Conservation (phyloP, 2,329 filamentous ascomycete genomes). For the Diaporthe capsici region DNA sequence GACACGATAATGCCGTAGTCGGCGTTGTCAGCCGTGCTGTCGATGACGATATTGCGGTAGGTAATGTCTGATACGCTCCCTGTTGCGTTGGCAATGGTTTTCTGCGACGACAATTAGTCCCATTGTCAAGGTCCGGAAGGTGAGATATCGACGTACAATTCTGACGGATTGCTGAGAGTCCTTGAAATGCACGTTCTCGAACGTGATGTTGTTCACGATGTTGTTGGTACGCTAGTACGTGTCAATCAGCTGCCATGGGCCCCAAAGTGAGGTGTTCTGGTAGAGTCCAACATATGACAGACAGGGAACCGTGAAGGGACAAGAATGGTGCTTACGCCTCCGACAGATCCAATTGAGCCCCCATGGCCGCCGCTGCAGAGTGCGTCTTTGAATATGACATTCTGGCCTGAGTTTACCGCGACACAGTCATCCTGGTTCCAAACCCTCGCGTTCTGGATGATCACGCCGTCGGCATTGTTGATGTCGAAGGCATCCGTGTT, state of each 20-base stretch:
- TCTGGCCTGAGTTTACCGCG: constrained; percentile 68
- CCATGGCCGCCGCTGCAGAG: constrained; percentile 69
- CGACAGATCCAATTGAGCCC: constrained; percentile 72
- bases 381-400: constrained; percentile 57
- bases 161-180: constrained; percentile 56
- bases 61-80: constrained; percentile 66
- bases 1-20: constrained; percentile 70
- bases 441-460: constrained; percentile 64
- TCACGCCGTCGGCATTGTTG: constrained; percentile 60
- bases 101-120: constrained; percentile 61
- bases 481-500: constrained; percentile 71
- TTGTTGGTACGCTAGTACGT: constrained; percentile 61
- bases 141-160: constrained; percentile 49
- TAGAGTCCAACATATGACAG: neutral
- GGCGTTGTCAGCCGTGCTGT: constrained; percentile 55
- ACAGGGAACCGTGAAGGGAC: too few relatives aligned
- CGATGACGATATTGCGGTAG: constrained; percentile 66
- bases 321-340: constrained; percentile 55
- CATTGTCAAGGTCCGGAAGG: neutral
- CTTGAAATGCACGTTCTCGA: constrained; percentile 61
- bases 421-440: constrained; percentile 74
- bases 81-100: constrained; percentile 66
- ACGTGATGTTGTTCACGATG: constrained; percentile 65
- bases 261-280: neutral
- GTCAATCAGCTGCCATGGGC: neutral